Evolutionary conservation across 2,329 filamentous ascomycete genomes (phyloP), one percentile per base, ranked within the genome.

Genomic region (Fusarium sp.): DNA sequence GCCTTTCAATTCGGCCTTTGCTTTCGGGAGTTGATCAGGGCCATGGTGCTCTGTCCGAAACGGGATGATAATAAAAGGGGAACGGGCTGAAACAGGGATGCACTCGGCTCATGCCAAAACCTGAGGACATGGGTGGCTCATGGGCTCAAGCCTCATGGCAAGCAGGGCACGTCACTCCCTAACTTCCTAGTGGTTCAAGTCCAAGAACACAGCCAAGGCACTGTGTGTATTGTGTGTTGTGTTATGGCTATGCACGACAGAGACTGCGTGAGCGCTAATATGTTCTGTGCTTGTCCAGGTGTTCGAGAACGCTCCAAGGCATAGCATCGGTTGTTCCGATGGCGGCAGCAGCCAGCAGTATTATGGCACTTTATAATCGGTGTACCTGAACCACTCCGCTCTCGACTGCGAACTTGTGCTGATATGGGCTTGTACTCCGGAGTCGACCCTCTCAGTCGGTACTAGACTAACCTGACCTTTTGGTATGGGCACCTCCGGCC

Each of bases 41-140:
- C 23, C 32, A 43, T 56, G 50, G 45, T 34, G 42, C 21, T 42
- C 44, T 43, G 44, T 65, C 49, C 44, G 32, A 56, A 61, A 65
- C 40, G 32, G 59, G 47, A 62, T 43, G 38, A 51, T 56, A 55
- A 66, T 68, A 48, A 68, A 67, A 66, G 65, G 65, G 42, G 49
- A 48, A 46, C 21, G 48, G 52, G 56, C 61, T 69, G 65, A 69
- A 68, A 68, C 65, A 68, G 65, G 65, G 56, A 68, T 69, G 47
- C 36, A 54, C 39, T 54, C 28, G 24, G 34, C 34, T 55, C 45
- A 54, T 40, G 24, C 44, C 43, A 30, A 48, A 46, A 62, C 47
- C 65, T 56, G 51, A 65, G 42, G 38, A 39, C 42, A 47, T 44
- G 61, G 59, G 47, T 56, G 49, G 34, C 34, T 24, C 28, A 36